A percentile compares a stretch with the other conserved stretches of the same genome.
phyloP scores from a whole-genome alignment of 2,329 filamentous ascomycete genomes.

The Coniochaeta sp. region DNA sequence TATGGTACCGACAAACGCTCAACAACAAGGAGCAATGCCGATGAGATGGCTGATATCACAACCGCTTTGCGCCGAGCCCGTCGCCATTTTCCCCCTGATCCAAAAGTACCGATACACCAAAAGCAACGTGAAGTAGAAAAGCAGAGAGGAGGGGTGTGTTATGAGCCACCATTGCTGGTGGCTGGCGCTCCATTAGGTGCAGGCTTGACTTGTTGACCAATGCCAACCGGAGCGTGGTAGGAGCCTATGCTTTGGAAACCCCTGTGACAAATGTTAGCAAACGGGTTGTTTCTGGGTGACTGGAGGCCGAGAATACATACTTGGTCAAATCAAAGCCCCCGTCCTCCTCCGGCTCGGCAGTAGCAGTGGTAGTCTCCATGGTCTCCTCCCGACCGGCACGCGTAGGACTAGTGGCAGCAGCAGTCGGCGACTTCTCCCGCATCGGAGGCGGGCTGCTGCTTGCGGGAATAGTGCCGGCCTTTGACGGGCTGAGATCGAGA shows the following conservation, averaged over 20 bases:
- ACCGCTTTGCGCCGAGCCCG: too few relatives aligned
- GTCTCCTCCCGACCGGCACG: conserved; percentile 18
- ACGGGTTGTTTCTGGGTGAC: too few relatives aligned
- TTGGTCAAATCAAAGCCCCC: conserved; percentile 52
- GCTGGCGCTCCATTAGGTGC: conserved; percentile 26
- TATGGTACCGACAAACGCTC: too few relatives aligned
- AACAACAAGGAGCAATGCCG: too few relatives aligned
- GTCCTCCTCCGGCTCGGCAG: conserved; percentile 36
- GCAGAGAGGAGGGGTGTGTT: too few relatives aligned
- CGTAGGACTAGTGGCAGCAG: conserved; percentile 40
- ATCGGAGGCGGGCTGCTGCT: conserved; percentile 53
- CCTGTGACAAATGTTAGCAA: conserved; percentile 32
- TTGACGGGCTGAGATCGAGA: conserved; percentile 55
- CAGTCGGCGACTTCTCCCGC: conserved; percentile 44
- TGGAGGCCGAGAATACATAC: conserved; percentile 27
- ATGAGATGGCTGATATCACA: too few relatives aligned
- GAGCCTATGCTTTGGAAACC: conserved; percentile 60
- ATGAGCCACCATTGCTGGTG: not conserved
- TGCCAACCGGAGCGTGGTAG: conserved; percentile 50
- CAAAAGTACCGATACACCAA: too few relatives aligned
- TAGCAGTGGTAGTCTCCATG: conserved; percentile 17
- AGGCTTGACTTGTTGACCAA: conserved; percentile 35
- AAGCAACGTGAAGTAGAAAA: too few relatives aligned
- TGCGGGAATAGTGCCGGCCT: conserved; percentile 34
- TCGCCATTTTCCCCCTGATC: too few relatives aligned